Conservation (phyloP, 1,284 basidiomycete genomes). For the Naganishia cerealis region DNA sequence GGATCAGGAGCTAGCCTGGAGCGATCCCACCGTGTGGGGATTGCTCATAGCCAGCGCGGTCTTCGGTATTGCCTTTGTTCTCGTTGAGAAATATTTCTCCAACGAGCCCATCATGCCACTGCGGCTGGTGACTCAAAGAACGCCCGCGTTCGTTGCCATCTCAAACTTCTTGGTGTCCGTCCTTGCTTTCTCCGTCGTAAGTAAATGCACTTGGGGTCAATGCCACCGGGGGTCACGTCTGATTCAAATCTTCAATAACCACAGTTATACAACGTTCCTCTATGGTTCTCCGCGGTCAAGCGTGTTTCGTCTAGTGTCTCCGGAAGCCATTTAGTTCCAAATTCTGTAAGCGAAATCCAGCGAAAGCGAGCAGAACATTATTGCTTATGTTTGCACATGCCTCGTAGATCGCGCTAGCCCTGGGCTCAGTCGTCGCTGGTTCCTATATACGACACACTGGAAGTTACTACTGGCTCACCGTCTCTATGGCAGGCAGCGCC, state of each 20-base stretch:
- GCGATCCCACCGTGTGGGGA: constrained; percentile 66
- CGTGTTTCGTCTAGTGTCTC: constrained; percentile 69
- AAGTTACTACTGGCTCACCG: constrained; percentile 67
- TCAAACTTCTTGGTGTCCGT: constrained; percentile 67
- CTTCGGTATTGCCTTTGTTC: constrained; percentile 64
- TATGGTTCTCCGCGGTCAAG: constrained; percentile 84
- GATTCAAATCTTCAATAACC: not conserved
- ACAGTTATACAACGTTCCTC: constrained; percentile 79
- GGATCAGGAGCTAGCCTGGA: constrained; percentile 61
- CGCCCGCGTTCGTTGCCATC: constrained; percentile 74
- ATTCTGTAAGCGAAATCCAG: constrained; percentile 64
- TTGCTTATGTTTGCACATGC: not conserved
- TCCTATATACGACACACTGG: constrained; percentile 81
- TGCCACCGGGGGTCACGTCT: not conserved
- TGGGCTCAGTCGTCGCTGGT: constrained; percentile 78
- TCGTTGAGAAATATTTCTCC: constrained; percentile 71
- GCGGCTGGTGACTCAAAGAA: constrained; percentile 62
- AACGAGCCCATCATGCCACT: constrained; percentile 82
- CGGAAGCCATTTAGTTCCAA: constrained; percentile 81
- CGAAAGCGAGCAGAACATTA: too few relatives aligned
- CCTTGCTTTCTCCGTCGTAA: constrained; percentile 73
- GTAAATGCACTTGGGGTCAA: constrained; percentile 43
- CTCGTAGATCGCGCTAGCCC: constrained; percentile 68
- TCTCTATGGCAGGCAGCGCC: constrained; percentile 37
- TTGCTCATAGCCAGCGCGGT: constrained; percentile 63